Evolutionary conservation across 345 rosid genomes (phyloP).

Genomic region (Corchorus olitorius): DNA sequence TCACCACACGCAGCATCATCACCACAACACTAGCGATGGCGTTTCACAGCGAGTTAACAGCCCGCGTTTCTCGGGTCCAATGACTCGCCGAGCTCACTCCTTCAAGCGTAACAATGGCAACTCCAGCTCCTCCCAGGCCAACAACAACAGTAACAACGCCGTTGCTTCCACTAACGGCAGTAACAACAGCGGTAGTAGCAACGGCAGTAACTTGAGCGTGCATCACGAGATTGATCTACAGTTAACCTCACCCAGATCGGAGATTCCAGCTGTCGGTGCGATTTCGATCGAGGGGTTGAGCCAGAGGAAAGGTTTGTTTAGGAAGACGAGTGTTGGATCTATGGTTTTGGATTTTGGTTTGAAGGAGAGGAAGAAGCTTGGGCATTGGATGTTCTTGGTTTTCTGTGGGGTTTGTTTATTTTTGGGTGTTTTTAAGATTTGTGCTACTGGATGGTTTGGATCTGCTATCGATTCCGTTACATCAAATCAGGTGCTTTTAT

Average conservation of each 20-base stretch:
- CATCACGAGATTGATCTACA: slow-evolving; percentile 82
- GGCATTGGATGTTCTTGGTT: slow-evolving; percentile 81
- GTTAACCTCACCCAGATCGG: slow-evolving; percentile 81
- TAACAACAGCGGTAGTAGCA: slow-evolving; percentile 3
- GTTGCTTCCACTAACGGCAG: slow-evolving; percentile 3
- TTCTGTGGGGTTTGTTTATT: slow-evolving; percentile 87
- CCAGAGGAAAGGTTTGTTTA: slow-evolving; percentile 45
- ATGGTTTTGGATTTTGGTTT: slow-evolving; percentile 60
- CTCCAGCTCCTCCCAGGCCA: background rate
- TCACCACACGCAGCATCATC: slow-evolving; percentile 44
- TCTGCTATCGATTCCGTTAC: slow-evolving; percentile 68
- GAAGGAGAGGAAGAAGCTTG: slow-evolving; percentile 72
- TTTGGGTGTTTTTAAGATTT: slow-evolving; percentile 83
- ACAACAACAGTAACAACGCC: slow-evolving; percentile 11
- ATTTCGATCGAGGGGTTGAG: slow-evolving; percentile 42
- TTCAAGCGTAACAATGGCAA: slow-evolving; percentile 69
- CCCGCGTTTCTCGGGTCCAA: slow-evolving; percentile 84
- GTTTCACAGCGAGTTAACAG: slow-evolving; percentile 76
- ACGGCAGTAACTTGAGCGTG: slow-evolving; percentile 24
- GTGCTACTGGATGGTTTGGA: slow-evolving; percentile 91
- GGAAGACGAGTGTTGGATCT: slow-evolving; percentile 58
- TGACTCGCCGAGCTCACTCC: slow-evolving; percentile 89
- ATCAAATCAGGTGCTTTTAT: slow-evolving; percentile 49
- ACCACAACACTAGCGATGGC: slow-evolving; percentile 58
- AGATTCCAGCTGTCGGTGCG: slow-evolving; percentile 32